Conservation (phyloP, 176 grass and related monocot genomes). For the Carex littledalei region DNA sequence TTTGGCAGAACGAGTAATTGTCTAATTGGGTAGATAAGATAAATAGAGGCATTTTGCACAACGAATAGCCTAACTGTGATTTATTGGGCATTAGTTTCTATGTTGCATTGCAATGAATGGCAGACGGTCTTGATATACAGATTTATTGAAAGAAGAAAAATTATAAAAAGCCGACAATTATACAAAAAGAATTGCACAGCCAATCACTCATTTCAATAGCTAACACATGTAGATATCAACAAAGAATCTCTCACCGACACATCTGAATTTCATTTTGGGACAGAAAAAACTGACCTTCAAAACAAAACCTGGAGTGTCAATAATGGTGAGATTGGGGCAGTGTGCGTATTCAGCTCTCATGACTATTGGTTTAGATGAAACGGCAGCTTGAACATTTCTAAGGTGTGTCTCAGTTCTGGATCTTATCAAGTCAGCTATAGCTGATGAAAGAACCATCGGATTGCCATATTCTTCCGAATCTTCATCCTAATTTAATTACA, state of each 20-base stretch:
- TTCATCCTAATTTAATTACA: conserved; percentile 57
- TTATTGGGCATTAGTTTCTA: not conserved
- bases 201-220: not conserved
- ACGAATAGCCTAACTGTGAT: not conserved
- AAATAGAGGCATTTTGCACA: not conserved
- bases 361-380: conserved; percentile 91
- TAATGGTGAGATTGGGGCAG: conserved; percentile 99
- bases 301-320: conserved; percentile 96
- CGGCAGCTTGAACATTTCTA: conserved; percentile 59
- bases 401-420: conserved; percentile 81
- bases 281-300: conserved; percentile 49
- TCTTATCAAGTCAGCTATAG: conserved; percentile 85
- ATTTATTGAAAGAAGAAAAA: not conserved
- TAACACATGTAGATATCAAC: not conserved
- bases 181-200: not conserved
- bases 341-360: conserved; percentile 97
- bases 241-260: not conserved
- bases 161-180: not conserved
- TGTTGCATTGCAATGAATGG: not conserved
- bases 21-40: not conserved
- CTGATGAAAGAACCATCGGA: conserved; percentile 54
- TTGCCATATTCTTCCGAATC: conserved; percentile 94
- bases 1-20: not conserved
- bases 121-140: not conserved
- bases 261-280: not conserved